Conservation (phyloP, 352 stramenopile species). For the Pythium plurisporium region DNA sequence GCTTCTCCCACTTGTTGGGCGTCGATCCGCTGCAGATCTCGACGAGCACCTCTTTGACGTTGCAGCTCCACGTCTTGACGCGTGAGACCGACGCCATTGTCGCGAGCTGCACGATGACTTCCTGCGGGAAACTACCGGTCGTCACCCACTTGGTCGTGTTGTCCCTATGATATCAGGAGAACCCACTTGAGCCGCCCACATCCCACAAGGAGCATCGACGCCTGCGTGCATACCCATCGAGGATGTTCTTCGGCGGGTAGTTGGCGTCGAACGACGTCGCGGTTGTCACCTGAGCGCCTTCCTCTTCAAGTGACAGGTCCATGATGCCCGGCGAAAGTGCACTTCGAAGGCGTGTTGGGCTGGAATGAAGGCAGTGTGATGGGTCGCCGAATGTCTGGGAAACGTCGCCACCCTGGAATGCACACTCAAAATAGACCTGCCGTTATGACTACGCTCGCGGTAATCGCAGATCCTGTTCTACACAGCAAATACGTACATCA, state of each 20-base stretch:
- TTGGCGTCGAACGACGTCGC: constrained; percentile 73
- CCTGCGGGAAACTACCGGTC: constrained; percentile 76
- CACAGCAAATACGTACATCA: too few relatives aligned
- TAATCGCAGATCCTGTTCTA: too few relatives aligned
- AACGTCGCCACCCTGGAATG: too few relatives aligned
- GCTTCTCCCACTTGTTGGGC: constrained; percentile 77
- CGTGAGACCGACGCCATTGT: constrained; percentile 70
- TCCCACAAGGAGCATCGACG: too few relatives aligned
- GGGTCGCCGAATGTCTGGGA: not conserved
- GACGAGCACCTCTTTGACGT: constrained; percentile 66
- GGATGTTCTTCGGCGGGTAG: constrained; percentile 69
- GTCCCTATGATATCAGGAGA: constrained; percentile 33
- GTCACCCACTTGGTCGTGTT: constrained; percentile 78
- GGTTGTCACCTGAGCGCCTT: constrained; percentile 74
- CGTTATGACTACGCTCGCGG: too few relatives aligned
- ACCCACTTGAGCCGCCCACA: too few relatives aligned
- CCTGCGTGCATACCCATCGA: constrained; percentile 51
- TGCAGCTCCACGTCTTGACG: constrained; percentile 77
- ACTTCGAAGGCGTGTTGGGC: too few relatives aligned
- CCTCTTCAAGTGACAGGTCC: constrained; percentile 78
- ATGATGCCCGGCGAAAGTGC: constrained; percentile 9
- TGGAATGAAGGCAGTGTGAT: too few relatives aligned
- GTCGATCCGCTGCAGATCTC: constrained; percentile 64
- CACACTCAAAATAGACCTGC: too few relatives aligned
- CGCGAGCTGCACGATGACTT: constrained; percentile 77